Evolutionary conservation across 179 eudicot species (phyloP), one percentile per base, ranked within the genome.

Genomic region (Camellia oleifera): DNA sequence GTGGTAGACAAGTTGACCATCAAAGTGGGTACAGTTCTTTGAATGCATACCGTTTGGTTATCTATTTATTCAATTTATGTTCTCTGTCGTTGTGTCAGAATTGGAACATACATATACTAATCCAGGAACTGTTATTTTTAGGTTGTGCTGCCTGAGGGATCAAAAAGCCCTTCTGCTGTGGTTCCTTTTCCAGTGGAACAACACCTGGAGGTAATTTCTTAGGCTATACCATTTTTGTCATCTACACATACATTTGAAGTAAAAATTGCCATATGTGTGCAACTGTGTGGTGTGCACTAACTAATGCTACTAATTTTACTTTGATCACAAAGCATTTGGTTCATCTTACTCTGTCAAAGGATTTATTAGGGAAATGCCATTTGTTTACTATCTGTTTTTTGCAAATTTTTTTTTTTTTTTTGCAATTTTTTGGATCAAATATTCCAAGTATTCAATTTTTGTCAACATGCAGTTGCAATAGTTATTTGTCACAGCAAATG

Each of bases 121-220:
- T 18, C 69, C 56, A 44, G 56, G 45, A 48, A 18, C 23, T 50
- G 17, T 14, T 74, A 8, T 18, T 73, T 84, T 81, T 83, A 96
- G 99, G 98, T 96, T 62, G 91, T 90, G 82, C 88, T 96, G 83
- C 99, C 99, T 11, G 98, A 96, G 85, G 99, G 99, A 72, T 94
- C 99, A 57, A 90, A 86, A 82, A 83, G 89, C 82, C 92, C 99
- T 46, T 89, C 88, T 53, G 89, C 78, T 50, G 79, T 83, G 73
- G 91, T 85, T 72, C 95, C 99, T 56, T 94, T 92, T 83, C 62
- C 92, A 11, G 90, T 91, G 75, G 91, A 94, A 23, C 92, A 92
- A 80, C 86, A 83, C 86, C 80, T 90, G 79, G 94, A 96, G 99
- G 99, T 94, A 87, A 77, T 76, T 67, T 83, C 58, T 71, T 53